phyloP scores from a whole-genome alignment of 1,284 basidiomycete species.

The Ganoderma multipileum region DNA sequence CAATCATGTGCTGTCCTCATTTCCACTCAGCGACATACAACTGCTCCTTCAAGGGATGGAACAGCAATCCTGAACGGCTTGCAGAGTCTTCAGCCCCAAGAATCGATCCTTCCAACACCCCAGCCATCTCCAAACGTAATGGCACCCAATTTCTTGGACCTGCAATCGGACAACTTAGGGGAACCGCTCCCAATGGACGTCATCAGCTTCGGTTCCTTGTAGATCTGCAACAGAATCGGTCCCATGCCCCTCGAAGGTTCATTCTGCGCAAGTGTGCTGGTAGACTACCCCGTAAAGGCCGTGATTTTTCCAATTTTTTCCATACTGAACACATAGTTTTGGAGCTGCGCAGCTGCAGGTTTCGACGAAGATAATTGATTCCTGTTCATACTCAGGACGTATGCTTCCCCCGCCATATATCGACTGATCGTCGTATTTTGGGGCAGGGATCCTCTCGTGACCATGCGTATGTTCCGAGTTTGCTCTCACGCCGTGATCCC shows the following conservation, averaged over 20 bases:
- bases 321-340: background rate
- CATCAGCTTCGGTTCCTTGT: background rate
- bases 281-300: background rate
- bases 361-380: background rate
- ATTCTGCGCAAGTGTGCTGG: background rate
- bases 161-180: background rate
- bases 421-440: background rate
- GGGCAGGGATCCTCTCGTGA: background rate
- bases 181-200: background rate
- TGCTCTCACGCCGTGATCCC: background rate
- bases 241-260: background rate
- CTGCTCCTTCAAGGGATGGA: background rate
- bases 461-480: background rate
- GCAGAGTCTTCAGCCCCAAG: background rate
- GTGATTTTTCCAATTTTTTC: background rate
- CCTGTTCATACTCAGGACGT: background rate
- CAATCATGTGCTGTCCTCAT: slow-evolving; percentile 9
- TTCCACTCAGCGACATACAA: background rate
- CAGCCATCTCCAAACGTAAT: background rate
- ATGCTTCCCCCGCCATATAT: background rate
- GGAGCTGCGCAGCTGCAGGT: background rate
- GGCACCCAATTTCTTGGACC: background rate
- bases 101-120: background rate
- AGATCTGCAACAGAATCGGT: background rate
- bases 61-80: background rate